phyloP scores from a whole-genome alignment of 805 yeast genomes.

The Kluyveromyces starmeri region DNA sequence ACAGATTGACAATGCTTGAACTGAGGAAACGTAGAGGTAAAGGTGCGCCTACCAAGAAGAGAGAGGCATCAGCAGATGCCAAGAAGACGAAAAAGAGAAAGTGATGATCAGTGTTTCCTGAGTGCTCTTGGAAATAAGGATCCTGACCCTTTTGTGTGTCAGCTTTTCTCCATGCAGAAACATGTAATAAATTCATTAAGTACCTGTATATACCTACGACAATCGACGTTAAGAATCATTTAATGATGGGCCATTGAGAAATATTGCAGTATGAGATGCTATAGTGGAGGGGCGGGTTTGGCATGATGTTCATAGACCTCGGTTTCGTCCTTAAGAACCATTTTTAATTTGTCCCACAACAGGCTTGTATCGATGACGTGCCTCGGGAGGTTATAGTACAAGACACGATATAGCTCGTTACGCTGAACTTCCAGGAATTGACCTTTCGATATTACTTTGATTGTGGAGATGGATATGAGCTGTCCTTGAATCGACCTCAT shows the following conservation, averaged over 20 bases:
- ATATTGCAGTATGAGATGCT: too few relatives aligned
- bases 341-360: slow-evolving; percentile 14
- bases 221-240: too few relatives aligned
- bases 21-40: slow-evolving; percentile 76
- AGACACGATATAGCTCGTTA: slow-evolving; percentile 38
- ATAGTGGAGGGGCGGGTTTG: too few relatives aligned
- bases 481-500: slow-evolving; percentile 33
- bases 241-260: too few relatives aligned
- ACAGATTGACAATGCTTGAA: slow-evolving; percentile 56
- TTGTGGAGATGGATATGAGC: slow-evolving; percentile 35
- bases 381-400: slow-evolving; percentile 46
- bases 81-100: slow-evolving; percentile 33
- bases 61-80: slow-evolving; percentile 33
- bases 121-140: too few relatives aligned
- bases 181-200: too few relatives aligned
- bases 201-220: too few relatives aligned
- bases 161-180: too few relatives aligned
- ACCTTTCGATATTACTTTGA: slow-evolving; percentile 38
- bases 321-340: too few relatives aligned
- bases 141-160: too few relatives aligned
- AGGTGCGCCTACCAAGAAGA: slow-evolving; percentile 77
- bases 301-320: too few relatives aligned
- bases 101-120: too few relatives aligned
- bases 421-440: slow-evolving; percentile 37
- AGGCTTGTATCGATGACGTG: slow-evolving; percentile 23